Conservation (phyloP, 1,284 basidiomycete genomes). For the Malassezia japonica region DNA sequence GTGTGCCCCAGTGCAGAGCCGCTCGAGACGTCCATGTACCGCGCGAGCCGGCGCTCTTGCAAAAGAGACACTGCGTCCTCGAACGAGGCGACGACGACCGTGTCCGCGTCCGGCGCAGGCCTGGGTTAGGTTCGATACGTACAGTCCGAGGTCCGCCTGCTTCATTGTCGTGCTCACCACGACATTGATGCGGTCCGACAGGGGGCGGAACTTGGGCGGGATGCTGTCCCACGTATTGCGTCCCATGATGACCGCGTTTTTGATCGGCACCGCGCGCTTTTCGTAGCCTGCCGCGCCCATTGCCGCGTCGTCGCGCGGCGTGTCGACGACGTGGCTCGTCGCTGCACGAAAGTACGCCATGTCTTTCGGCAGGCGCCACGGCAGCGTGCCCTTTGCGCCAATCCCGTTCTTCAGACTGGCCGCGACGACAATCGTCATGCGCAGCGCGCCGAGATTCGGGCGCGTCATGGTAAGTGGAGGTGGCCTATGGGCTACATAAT, state of each 20-base stretch:
- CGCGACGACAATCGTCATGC: conserved; percentile 80
- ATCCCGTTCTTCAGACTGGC: conserved; percentile 81
- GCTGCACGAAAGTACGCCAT: conserved; percentile 84
- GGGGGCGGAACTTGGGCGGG: conserved; percentile 73
- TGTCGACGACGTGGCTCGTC: conserved; percentile 55
- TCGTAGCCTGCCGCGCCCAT: conserved; percentile 7
- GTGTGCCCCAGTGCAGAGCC: conserved; percentile 10
- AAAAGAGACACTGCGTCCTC: conserved; percentile 13
- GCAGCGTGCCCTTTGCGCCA: conserved; percentile 63
- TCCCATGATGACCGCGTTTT: conserved; percentile 88
- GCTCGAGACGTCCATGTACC: background rate
- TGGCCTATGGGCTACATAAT: conserved; percentile 7
- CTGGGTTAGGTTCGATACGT: background rate
- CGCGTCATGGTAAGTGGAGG: background rate
- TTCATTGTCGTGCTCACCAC: conserved; percentile 57
- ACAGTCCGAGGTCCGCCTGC: background rate
- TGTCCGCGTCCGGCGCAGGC: conserved; percentile 2
- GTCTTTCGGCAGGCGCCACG: conserved; percentile 81
- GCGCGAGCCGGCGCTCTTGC: conserved; percentile 7
- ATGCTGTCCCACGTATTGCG: conserved; percentile 97
- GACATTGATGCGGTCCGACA: conserved; percentile 67
- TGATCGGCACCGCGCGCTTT: conserved; percentile 33
- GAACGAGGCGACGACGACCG: conserved; percentile 10
- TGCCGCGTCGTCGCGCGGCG: conserved; percentile 4
- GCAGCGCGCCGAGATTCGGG: conserved; percentile 21